phyloP scores from a whole-genome alignment of 1,139 yeast genomes.

The Blastobotrys elegans region DNA sequence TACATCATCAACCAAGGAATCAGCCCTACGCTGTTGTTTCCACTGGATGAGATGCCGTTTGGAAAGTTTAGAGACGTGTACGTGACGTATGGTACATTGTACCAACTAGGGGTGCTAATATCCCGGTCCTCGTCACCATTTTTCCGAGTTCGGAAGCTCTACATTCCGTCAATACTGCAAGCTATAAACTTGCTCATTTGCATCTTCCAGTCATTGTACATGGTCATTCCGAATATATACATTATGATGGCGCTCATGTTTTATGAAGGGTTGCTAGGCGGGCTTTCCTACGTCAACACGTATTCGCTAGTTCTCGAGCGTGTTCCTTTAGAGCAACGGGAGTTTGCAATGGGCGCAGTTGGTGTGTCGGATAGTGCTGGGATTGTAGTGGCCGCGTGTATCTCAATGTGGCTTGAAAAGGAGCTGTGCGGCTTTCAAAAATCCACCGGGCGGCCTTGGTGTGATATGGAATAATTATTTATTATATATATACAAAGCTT shows the following conservation, averaged over 20 bases:
- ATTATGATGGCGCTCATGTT: constrained; percentile 57
- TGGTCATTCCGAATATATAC: constrained; percentile 62
- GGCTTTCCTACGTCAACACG: constrained; percentile 84
- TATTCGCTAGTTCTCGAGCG: constrained; percentile 72
- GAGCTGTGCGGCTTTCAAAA: constrained; percentile 63
- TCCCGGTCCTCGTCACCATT: constrained; percentile 78
- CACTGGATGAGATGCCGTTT: constrained; percentile 67
- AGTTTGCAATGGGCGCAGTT: constrained; percentile 90
- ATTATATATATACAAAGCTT: not conserved
- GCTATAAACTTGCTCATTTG: constrained; percentile 56
- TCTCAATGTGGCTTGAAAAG: constrained; percentile 72
- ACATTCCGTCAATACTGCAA: constrained; percentile 63
- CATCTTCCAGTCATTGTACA: constrained; percentile 57
- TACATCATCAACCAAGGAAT: constrained; percentile 89
- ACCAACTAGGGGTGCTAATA: constrained; percentile 87
- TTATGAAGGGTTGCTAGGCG: constrained; percentile 85
- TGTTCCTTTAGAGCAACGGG: constrained; percentile 52
- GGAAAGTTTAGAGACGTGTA: constrained; percentile 74
- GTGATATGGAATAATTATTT: constrained; percentile 25
- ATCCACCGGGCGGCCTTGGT: constrained; percentile 39
- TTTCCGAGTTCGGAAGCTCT: constrained; percentile 53
- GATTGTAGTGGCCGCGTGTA: constrained; percentile 70
- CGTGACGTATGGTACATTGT: constrained; percentile 87
- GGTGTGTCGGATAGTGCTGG: constrained; percentile 91
- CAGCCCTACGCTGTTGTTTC: constrained; percentile 79